phyloP scores from a whole-genome alignment of 306 rosid genomes.

The Cajanus cajan region DNA sequence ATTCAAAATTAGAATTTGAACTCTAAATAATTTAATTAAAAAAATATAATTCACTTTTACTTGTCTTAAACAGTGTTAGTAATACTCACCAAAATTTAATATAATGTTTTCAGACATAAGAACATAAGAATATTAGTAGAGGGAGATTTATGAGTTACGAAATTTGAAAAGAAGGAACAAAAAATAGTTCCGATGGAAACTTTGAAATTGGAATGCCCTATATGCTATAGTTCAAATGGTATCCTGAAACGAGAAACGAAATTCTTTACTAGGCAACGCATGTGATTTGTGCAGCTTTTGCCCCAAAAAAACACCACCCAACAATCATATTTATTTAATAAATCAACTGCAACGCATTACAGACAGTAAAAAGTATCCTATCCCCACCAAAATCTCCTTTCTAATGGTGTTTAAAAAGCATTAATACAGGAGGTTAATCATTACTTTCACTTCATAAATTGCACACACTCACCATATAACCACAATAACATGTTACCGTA shows the following conservation, averaged over 20 bases:
- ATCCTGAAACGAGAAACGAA: background rate
- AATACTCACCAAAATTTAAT: too few relatives aligned
- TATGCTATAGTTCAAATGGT: background rate
- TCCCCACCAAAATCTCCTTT: background rate
- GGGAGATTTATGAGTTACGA: too few relatives aligned
- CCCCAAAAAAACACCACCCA: constrained; percentile 1
- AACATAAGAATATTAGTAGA: too few relatives aligned
- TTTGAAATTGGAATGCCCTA: background rate
- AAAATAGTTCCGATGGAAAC: background rate
- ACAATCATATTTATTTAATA: constrained; percentile 18
- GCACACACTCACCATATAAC: background rate
- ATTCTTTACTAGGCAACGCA: constrained; percentile 49
- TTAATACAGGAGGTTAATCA: background rate
- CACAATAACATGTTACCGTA: background rate
- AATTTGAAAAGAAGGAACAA: too few relatives aligned
- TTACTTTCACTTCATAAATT: background rate
- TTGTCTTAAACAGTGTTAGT: too few relatives aligned
- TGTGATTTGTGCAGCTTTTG: constrained; percentile 41
- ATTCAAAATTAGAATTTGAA: too few relatives aligned
- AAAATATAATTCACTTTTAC: too few relatives aligned
- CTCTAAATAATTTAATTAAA: too few relatives aligned
- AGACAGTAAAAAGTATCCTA: constrained; percentile 8
- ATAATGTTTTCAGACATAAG: too few relatives aligned
- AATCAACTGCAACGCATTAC: constrained; percentile 23
- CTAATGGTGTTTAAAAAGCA: background rate